Evolutionary conservation across 1,139 yeast genomes (phyloP), one percentile per base, ranked within the genome.

Genomic region (Saccharomyces hybrid): DNA sequence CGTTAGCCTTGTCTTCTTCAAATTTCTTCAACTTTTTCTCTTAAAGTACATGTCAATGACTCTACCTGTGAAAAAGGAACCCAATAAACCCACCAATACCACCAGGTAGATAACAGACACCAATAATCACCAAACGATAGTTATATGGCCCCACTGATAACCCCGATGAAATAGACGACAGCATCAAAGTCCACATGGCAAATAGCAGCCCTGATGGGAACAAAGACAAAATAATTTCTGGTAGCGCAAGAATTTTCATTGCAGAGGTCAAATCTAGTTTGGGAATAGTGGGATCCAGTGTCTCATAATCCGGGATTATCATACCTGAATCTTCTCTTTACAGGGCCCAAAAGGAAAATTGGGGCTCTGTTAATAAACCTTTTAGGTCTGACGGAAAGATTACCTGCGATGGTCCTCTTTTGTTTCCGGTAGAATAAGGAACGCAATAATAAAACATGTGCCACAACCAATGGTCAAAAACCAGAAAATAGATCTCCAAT

Each of bases 401-500:
- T 86, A 0, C 93, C 95, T 2, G 83, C 91, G 9, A 84, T 66
- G 0, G 79, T 71, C 57, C 95, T 73, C n/a, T 58, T 80, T 81
- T 0, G 96, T 88, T 64, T 88, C 96, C 0, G 95, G 95, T 9
- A 87, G 65, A 0, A 78, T 53, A 1, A 81, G 44, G 47, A 59
- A 61, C 6, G 61, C 65, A 24, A 61, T 53, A 0, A 54, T 9
- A 5, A 78, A 68, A 2, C 74, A 74, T 0, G 74, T 44, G 1
- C 83, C 82, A 47, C 84, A 77, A 7, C 84, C 79, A 19, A 86
- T 82, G 2, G 84, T 81, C 53, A 86, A 71, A 59, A 87, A 85
- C 81, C 88, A 84, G 63, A 88, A 88, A 31, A 87, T 82, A 0
- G 89, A 85, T 58, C 89, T 76, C 95, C 95, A 88, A 16, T 80